Evolutionary conservation across 169 alveolate species (phyloP), one percentile per base, ranked within the genome.

Genomic region (Hepatocystis sp.): DNA sequence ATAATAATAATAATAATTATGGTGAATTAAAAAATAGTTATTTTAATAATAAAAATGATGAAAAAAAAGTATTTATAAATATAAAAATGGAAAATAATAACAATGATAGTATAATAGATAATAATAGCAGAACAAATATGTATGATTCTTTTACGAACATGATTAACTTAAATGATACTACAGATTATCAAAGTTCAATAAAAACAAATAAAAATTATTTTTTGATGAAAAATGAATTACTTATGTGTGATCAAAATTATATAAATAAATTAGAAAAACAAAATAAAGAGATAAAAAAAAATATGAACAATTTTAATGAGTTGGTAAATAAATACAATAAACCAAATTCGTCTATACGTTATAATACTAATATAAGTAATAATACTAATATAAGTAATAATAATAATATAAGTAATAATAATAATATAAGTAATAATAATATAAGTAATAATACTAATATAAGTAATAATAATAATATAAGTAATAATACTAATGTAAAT

Each of bases 191-290:
- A 11, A 39, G 30, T 2, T 23, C 46, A 7, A 71, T 56, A 28
- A 64, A 71, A 27, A 55, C 40, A 4, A n/a, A 27, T 8, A 30
- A 25, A 28, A n/a, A 36, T 61, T 42, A 61, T 23, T 40, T 40
- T 47, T 71, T 19, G 28, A 55, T n/a, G 51, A 61, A 71, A 55
- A 61, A 55, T 34, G 30, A 51, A 8, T 67, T 49, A 51, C 34
- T 44, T 23, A 67, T 51, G 25, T 67, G 11, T 8, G 76, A 56
- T 17, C 32, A 56, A 19, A 17, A 40, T 28, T 27, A 23, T 5
- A 10, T 21, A 0, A 67, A 49, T 2, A n/a, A 52, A 13, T 11
- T 8, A 15, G 40, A 52, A 2, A 39, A 21, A 30, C 56, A 10
- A 30, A 36, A 51, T 11, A 1, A 28, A 23, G 65, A 46, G 28